A percentile compares a stretch with the other conserved stretches of the same genome.
Conservation (phyloP, 2,329 filamentous ascomycete species). For the Fusarium sororula region DNA sequence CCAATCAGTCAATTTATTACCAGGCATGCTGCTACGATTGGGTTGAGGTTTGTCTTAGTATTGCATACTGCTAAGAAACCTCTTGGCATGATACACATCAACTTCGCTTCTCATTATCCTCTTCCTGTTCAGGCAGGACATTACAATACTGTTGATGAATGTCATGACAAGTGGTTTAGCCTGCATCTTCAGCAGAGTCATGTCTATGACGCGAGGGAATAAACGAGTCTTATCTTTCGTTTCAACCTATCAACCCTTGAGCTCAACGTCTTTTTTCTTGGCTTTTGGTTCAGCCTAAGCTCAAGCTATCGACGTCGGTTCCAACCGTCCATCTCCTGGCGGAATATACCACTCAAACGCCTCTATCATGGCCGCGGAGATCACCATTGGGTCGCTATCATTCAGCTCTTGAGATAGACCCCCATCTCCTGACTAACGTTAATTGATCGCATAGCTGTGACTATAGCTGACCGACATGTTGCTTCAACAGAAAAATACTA, state of each 20-base stretch:
- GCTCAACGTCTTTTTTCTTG: neutral
- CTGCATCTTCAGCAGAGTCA: neutral
- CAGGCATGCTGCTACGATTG: constrained; percentile 33
- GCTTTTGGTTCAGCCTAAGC: constrained; percentile 12
- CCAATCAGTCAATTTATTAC: constrained; percentile 29
- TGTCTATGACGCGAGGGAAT: constrained; percentile 33
- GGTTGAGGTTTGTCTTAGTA: constrained; percentile 29
- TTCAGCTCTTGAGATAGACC: constrained; percentile 21
- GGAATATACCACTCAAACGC: neutral
- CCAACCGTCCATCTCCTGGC: neutral
- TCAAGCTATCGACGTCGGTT: constrained; percentile 7
- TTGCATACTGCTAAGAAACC: constrained; percentile 22
- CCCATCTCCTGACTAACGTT: constrained; percentile 20
- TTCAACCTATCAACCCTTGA: constrained; percentile 1
- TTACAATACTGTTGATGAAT: neutral
- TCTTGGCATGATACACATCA: constrained; percentile 26
- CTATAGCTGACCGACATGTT: constrained; percentile 29
- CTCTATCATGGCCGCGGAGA: constrained; percentile 16
- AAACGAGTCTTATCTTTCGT: constrained; percentile 16
- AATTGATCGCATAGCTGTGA: constrained; percentile 3
- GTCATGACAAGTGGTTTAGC: constrained; percentile 7
- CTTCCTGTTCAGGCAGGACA: constrained; percentile 11
- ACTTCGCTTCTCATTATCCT: neutral
- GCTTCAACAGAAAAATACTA: constrained; percentile 31
- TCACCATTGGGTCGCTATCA: constrained; percentile 1